phyloP scores from a whole-genome alignment of 2,329 filamentous ascomycete species.

The Gyromitra esculenta region DNA sequence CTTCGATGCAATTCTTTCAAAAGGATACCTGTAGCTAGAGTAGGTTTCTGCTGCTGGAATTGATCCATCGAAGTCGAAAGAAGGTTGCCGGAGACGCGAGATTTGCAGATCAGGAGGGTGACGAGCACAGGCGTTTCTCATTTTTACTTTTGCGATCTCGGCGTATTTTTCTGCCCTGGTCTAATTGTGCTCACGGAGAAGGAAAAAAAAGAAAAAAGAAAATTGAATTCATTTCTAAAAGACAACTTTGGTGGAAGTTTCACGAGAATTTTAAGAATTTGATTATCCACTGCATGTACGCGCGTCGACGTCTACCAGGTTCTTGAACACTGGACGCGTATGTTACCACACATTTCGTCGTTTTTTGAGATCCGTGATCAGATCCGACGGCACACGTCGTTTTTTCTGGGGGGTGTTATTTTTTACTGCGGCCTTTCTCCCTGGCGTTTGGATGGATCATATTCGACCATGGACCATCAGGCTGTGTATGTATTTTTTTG shows the following conservation, averaged over 20 bases:
- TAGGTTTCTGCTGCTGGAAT: not conserved
- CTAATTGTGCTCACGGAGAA: not conserved
- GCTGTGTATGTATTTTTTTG: slow-evolving; percentile 21
- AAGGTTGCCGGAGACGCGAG: slow-evolving; percentile 9
- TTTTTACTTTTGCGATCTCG: slow-evolving; percentile 4
- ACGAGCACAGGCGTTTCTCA: not conserved
- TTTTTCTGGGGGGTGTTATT: not conserved
- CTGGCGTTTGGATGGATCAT: not conserved
- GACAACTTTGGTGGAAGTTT: not conserved
- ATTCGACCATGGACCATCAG: slow-evolving; percentile 1
- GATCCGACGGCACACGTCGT: slow-evolving; percentile 2
- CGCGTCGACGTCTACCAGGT: slow-evolving; percentile 15
- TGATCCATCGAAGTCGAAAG: slow-evolving; percentile 5
- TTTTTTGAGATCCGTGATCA: slow-evolving; percentile 4
- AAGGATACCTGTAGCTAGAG: not conserved
- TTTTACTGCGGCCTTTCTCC: not conserved
- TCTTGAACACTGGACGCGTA: not conserved
- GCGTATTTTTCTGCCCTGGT: not conserved
- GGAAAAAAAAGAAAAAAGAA: slow-evolving; percentile 27
- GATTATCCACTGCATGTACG: slow-evolving; percentile 3
- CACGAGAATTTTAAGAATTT: slow-evolving; percentile 5
- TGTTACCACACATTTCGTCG: not conserved
- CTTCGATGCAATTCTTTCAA: not conserved
- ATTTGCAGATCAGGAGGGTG: not conserved
- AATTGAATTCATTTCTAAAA: slow-evolving; percentile 1